Percentiles rank a stretch among this genome's conserved stretches.
Evolutionary conservation across 2,329 filamentous ascomycete genomes (phyloP).

Genomic region (Pseudophaeomoniella oleicola): DNA sequence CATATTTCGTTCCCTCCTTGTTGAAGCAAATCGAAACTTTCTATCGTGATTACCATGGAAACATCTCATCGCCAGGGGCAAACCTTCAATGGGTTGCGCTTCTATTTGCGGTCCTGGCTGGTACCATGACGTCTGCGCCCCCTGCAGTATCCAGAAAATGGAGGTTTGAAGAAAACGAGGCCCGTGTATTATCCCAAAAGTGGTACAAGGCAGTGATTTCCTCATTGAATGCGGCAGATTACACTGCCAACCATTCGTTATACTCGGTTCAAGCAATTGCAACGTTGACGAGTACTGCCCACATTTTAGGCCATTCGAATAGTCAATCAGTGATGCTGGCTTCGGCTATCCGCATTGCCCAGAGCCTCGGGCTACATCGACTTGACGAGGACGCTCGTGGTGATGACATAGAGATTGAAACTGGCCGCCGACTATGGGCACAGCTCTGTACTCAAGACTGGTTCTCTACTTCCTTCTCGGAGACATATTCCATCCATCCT

Average conservation of each 20-base stretch:
- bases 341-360: slow-evolving; percentile 31
- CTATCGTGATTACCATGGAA: slow-evolving; percentile 19
- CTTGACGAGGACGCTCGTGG: slow-evolving; percentile 14
- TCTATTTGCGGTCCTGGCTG: slow-evolving; percentile 11
- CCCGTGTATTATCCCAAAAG: slow-evolving; percentile 23
- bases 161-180: slow-evolving; percentile 29
- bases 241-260: slow-evolving; percentile 27
- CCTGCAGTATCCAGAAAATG: slow-evolving; percentile 17
- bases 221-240: slow-evolving; percentile 32
- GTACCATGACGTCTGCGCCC: slow-evolving; percentile 7
- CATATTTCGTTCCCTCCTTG: slow-evolving; percentile 24
- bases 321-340: slow-evolving; percentile 31
- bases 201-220: slow-evolving; percentile 32
- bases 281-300: slow-evolving; percentile 33
- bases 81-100: slow-evolving; percentile 21
- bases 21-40: slow-evolving; percentile 22
- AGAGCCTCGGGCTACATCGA: slow-evolving; percentile 31
- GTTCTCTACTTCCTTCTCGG: slow-evolving; percentile 26
- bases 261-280: slow-evolving; percentile 32
- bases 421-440: slow-evolving; percentile 24
- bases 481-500: slow-evolving; percentile 22
- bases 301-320: slow-evolving; percentile 33
- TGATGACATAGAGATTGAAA: slow-evolving; percentile 15
- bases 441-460: slow-evolving; percentile 27
- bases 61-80: slow-evolving; percentile 17